Evolutionary conservation across 768 basidiomycete species (phyloP), one percentile per base, ranked within the genome.

Genomic region (Tricholoma furcatifolium): DNA sequence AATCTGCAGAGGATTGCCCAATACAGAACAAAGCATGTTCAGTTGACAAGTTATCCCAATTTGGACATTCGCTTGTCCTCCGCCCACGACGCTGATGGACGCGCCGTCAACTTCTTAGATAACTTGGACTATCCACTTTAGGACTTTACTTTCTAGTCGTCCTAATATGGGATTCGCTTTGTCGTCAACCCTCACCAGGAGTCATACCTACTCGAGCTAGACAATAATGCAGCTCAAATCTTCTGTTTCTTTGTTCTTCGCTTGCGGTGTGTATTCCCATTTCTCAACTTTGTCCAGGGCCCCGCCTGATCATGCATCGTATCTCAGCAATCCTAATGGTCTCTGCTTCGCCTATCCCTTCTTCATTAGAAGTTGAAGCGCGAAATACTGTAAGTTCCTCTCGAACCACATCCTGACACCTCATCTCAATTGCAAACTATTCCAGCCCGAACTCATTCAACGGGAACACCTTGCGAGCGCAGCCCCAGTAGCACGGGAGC

Each of bases 321-420:
- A 61, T 56, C 57, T 65, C 31, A 27, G 54, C 54, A 23, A 40
- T 65, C 31, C 57, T 58, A 18, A 39, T 35, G 34, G 50, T 34
- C 6, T 63, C 61, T 24, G 66, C 70, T 20, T 62, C 67, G n/a
- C 70, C 70, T 11, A 49, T 70, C 11, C 65, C 66, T 35, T 47
- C 62, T 35, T 53, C 54, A 43, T 51, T 57, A 43, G 63, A 65
- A 23, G 47, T 63, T 21, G 61, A 57, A 46, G 55, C 58, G 38
- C 58, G 62, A n/a, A 39, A 24, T 44, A 7, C 17, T 23, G 43
- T 53, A 11, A 47, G 42, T n/a, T 43, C 31, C 21, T 12, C 4
- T 31, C 15, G 9, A 11, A 21, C 23, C 2, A 43, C 4, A n/a
- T 27, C 21, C 4, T 6, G n/a, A 8, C 12, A 10, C 11, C n/a